phyloP scores from a whole-genome alignment of 768 basidiomycete species.

The Leucocoprinus leucothites region DNA sequence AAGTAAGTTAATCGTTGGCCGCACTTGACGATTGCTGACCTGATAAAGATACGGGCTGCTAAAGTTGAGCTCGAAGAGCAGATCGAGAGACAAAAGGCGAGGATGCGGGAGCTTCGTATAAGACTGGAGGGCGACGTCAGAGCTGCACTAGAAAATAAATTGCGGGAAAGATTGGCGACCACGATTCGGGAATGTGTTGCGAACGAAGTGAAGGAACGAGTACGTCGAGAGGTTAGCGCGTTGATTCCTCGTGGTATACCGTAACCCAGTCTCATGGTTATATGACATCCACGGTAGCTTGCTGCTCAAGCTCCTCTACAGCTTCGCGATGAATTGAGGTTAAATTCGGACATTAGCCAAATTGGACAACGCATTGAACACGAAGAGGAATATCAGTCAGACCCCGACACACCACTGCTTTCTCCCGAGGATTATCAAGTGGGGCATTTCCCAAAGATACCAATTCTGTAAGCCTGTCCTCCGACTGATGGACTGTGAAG shows the following conservation, averaged over 20 bases:
- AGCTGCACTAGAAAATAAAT: constrained; percentile 35
- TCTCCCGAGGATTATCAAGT: background rate
- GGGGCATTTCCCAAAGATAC: background rate
- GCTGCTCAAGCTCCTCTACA: constrained; percentile 37
- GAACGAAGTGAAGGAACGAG: constrained; percentile 36
- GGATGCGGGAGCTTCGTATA: constrained; percentile 31
- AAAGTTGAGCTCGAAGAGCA: constrained; percentile 35
- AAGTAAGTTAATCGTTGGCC: constrained; percentile 30
- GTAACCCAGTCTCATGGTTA: constrained; percentile 1
- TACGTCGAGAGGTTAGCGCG: constrained; percentile 35
- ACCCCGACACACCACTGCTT: constrained; percentile 7
- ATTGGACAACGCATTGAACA: constrained; percentile 37
- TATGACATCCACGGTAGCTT: constrained; percentile 29
- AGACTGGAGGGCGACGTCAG: constrained; percentile 38
- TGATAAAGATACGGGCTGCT: constrained; percentile 37
- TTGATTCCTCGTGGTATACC: background rate
- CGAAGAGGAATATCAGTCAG: constrained; percentile 31
- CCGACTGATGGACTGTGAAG: background rate
- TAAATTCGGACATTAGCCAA: constrained; percentile 39
- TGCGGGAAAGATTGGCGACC: constrained; percentile 32
- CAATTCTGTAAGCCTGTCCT: constrained; percentile 2
- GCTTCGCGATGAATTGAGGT: constrained; percentile 35
- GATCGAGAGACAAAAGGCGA: constrained; percentile 33
- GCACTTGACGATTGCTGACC: background rate
- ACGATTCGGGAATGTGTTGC: constrained; percentile 33